These are phyloP conservation scores for Viola pubescens DNA, from an alignment of 441 rosid species.

Conservation along the genomic window DNA sequence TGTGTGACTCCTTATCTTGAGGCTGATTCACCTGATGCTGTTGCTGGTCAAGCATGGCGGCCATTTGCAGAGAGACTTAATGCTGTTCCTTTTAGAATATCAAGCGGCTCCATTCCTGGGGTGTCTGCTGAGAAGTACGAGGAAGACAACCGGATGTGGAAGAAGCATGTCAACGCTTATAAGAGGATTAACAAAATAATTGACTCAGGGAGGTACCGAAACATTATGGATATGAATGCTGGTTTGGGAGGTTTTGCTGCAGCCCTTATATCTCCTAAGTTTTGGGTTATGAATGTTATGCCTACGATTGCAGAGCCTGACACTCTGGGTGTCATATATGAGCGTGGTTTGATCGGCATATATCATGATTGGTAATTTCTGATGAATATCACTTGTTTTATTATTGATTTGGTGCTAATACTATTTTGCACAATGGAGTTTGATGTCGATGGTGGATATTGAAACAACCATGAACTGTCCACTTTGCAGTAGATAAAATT, in stretches of 20 bases:
- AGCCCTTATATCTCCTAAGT: conserved; percentile 71
- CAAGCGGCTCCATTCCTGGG: conserved; percentile 57
- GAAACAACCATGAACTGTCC: too few species aligned
- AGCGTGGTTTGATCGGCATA: conserved; percentile 90
- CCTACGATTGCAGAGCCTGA: conserved; percentile 61
- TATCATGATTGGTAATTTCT: conserved; percentile 79
- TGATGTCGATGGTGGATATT: too few species aligned
- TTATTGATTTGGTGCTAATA: conserved; percentile 1
- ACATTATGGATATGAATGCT: conserved; percentile 91
- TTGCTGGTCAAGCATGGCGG: conserved; percentile 26
- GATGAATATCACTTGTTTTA: conserved; percentile 7
- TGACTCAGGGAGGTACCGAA: conserved; percentile 73
- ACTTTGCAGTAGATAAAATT: too few species aligned
- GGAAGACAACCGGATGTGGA: conserved; percentile 66
- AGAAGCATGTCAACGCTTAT: conserved; percentile 66
- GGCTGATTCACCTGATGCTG: conserved; percentile 30
- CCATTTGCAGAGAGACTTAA: conserved; percentile 76
- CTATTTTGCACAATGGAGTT: neutral
- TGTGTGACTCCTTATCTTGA: conserved; percentile 69
- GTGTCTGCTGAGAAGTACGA: conserved; percentile 45
- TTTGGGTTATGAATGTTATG: conserved; percentile 94
- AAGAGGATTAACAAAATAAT: conserved; percentile 60
- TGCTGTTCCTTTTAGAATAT: conserved; percentile 57
- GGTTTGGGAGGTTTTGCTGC: conserved; percentile 94
- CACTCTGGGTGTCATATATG: conserved; percentile 69